phyloP scores from a whole-genome alignment of 495 filamentous ascomycete species.

The Aspergillus leporis region DNA sequence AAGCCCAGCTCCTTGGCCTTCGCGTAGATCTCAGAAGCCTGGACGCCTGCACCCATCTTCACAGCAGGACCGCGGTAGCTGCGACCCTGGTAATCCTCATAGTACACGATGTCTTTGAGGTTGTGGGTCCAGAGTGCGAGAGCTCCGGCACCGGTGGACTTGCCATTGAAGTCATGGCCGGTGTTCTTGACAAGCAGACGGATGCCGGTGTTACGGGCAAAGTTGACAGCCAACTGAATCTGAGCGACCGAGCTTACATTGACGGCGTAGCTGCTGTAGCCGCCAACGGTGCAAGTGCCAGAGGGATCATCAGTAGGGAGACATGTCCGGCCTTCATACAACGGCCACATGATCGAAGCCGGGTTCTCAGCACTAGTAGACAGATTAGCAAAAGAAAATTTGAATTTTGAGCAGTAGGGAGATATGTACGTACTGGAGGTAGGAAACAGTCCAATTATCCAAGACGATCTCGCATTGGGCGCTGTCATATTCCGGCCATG shows the following conservation, averaged over 20 bases:
- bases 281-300: conserved; percentile 54
- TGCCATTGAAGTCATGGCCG: conserved; percentile 65
- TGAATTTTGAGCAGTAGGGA: too few relatives aligned
- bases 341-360: conserved; percentile 46
- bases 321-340: conserved; percentile 42
- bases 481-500: conserved; percentile 46
- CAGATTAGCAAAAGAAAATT: too few relatives aligned
- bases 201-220: conserved; percentile 58
- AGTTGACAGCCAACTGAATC: conserved; percentile 59
- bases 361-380: conserved; percentile 31
- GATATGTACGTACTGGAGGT: conserved; percentile 28
- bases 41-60: conserved; percentile 59
- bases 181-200: conserved; percentile 70
- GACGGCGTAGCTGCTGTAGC: conserved; percentile 60
- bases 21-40: conserved; percentile 52
- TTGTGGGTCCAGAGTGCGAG: conserved; percentile 63
- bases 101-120: conserved; percentile 47
- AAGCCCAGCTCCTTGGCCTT: conserved; percentile 46
- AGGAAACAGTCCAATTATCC: conserved; percentile 29
- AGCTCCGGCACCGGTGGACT: conserved; percentile 56
- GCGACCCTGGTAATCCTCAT: conserved; percentile 32
- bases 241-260: conserved; percentile 57
- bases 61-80: conserved; percentile 51
- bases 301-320: conserved; percentile 30
- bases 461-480: conserved; percentile 36